A percentile compares a stretch with the other conserved stretches of the same genome.
These are phyloP conservation scores for Aureobasidium mangrovei DNA, from an alignment of 2,329 filamentous ascomycete genomes.

Conservation along the genomic window DNA sequence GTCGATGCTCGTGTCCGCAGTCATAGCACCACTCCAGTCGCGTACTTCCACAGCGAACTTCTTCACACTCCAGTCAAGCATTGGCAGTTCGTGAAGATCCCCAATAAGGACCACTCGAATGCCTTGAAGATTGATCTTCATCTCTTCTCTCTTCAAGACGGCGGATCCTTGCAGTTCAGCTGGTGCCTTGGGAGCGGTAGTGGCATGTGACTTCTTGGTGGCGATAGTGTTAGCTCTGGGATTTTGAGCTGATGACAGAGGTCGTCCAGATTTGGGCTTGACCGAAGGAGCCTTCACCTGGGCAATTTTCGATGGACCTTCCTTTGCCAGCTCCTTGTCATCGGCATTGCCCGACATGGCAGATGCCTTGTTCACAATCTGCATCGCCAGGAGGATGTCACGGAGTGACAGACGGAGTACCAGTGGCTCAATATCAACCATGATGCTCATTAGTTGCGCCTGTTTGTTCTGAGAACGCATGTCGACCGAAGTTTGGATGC, in stretches of 20 bases:
- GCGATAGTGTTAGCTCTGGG: slow-evolving; percentile 31
- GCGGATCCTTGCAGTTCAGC: slow-evolving; percentile 35
- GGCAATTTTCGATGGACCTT: slow-evolving; percentile 48
- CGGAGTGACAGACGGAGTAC: slow-evolving; percentile 83
- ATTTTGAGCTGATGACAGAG: slow-evolving; percentile 36
- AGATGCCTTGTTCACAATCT: slow-evolving; percentile 84
- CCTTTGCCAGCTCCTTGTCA: slow-evolving; percentile 40
- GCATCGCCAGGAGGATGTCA: slow-evolving; percentile 87
- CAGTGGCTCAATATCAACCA: slow-evolving; percentile 81
- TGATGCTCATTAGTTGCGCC: slow-evolving; percentile 63
- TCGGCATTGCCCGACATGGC: slow-evolving; percentile 62
- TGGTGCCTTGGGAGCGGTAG: neutral
- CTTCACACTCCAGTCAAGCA: slow-evolving; percentile 89
- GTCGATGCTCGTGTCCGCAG: slow-evolving; percentile 81
- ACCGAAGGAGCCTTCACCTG: slow-evolving; percentile 39
- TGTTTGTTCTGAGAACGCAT: slow-evolving; percentile 51
- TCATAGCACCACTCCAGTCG: slow-evolving; percentile 85
- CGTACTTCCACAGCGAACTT: slow-evolving; percentile 74
- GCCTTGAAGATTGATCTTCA: slow-evolving; percentile 79
- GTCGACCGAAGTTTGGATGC: slow-evolving; percentile 81
- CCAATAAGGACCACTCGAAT: slow-evolving; percentile 90
- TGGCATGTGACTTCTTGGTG: slow-evolving; percentile 12
- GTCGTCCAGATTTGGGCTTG: slow-evolving; percentile 27
- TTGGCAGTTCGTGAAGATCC: slow-evolving; percentile 88
- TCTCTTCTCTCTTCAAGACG: slow-evolving; percentile 62